These are phyloP conservation scores for Brassica napus DNA, from an alignment of 345 rosid species.

Conservation along the genomic window DNA sequence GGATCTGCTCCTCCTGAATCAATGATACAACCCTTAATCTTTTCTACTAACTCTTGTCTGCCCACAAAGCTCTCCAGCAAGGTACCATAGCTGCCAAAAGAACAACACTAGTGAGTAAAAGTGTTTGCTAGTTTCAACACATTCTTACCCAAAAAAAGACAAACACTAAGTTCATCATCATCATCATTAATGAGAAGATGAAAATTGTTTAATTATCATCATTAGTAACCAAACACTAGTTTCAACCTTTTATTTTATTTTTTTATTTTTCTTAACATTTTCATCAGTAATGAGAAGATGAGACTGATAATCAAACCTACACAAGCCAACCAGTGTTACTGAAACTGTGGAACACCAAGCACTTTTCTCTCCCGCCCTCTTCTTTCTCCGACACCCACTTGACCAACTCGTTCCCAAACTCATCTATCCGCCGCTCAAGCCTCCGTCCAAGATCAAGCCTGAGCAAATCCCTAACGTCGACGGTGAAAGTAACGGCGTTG, in stretches of 20 bases:
- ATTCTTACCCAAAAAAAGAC: no score
- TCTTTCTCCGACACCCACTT: conserved; percentile 61
- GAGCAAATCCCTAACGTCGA: conserved; percentile 59
- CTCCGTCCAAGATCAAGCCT: conserved; percentile 56
- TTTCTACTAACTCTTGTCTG: conserved; percentile 52
- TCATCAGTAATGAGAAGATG: background rate
- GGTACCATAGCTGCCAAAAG: conserved; percentile 62
- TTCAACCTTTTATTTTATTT: no score
- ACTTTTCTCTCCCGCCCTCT: conserved; percentile 63
- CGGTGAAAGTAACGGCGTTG: conserved; percentile 69
- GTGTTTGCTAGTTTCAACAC: background rate
- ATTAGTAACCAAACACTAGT: no score
- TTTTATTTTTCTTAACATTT: no score
- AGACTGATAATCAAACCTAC: conserved; percentile 53
- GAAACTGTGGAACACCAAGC: conserved; percentile 77
- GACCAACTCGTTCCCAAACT: conserved; percentile 50
- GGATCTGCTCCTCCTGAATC: conserved; percentile 86
- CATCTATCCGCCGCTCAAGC: conserved; percentile 53
- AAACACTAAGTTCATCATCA: background rate
- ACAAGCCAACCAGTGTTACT: conserved; percentile 94
- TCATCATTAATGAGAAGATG: background rate
- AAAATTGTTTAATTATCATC: no score
- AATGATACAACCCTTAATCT: conserved; percentile 66
- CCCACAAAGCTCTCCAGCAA: conserved; percentile 53
- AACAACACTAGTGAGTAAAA: background rate